phyloP scores from a whole-genome alignment of 495 filamentous ascomycete genomes.

The Barbatosphaeria neglecta region DNA sequence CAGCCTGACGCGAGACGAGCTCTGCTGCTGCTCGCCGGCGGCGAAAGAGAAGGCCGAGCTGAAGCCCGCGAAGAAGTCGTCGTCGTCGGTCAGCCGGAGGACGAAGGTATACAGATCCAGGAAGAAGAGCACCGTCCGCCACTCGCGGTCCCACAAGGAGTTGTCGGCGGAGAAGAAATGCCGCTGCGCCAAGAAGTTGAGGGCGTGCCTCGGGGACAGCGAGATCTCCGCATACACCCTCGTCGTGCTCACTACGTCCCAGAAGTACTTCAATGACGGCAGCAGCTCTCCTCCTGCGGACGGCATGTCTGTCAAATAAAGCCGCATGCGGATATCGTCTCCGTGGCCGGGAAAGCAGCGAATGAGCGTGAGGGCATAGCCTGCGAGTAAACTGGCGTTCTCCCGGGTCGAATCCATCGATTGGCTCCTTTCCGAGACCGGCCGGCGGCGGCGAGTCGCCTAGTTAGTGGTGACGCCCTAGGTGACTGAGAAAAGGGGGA shows the following conservation, averaged over 20 bases:
- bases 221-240: conserved; percentile 53
- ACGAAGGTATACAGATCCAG: conserved; percentile 90
- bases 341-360: conserved; percentile 71
- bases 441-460: conserved; percentile 5
- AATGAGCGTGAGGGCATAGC: conserved; percentile 75
- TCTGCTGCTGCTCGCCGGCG: neutral
- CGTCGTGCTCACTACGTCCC: conserved; percentile 61
- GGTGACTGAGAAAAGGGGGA: no score
- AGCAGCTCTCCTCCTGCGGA: conserved; percentile 31
- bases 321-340: conserved; percentile 92
- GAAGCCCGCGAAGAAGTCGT: conserved; percentile 54
- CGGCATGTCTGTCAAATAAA: conserved; percentile 69
- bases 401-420: conserved; percentile 16
- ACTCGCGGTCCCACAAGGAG: conserved; percentile 50
- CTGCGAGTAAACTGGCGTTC: conserved; percentile 66
- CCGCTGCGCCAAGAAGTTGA: conserved; percentile 13
- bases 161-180: conserved; percentile 8
- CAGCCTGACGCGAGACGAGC: conserved; percentile 34
- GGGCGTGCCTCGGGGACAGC: conserved; percentile 12
- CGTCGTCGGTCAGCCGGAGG: conserved; percentile 85
- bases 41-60: neutral
- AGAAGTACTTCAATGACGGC: conserved; percentile 81
- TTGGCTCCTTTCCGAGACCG: conserved; percentile 10
- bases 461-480: no score
- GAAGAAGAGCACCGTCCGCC: conserved; percentile 82